Base-by-base conservation (phyloP, 2,329 filamentous ascomycete genomes). In the Lasiodiplodia gonubiensis region DNA sequence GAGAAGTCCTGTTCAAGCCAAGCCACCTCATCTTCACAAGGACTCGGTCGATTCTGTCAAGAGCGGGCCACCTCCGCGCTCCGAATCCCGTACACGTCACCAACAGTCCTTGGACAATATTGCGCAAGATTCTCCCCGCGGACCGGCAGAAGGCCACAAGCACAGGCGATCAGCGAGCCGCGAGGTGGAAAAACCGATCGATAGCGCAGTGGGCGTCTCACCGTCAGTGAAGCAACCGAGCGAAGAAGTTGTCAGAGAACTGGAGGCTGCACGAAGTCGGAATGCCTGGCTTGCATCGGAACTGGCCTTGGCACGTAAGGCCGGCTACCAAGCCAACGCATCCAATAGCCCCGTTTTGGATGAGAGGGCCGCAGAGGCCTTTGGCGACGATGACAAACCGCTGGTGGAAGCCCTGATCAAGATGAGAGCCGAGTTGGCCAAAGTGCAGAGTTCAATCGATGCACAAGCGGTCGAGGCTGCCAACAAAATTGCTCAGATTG, bases 251-350 rank as follows among this genome's bases (percentile, higher is more conserved):
- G 84, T 92, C 16, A 94, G 95, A 76, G 95, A 99, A 76, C 84
- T 99, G 2, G 94, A 99, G 76, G 85, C 89, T 10, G 86, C 90
- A 3, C 92, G 92, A 74, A 95, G 91, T 74, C 88, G 92, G 63
- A 98, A 97, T 79, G 94, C 94, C 0, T 99, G 95, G 95, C 97
- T 97, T 78, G 93, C 93, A 8, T 97, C 94, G 0, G 95, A 99
- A 79, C 84, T 99, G 54, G 93, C 97, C 68, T 83, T 99, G 70
- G 96, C 95, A 7, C 89, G 92, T 60, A 97, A 97, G 79, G 88
- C 92, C 49, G 95, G 95, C 5, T 99, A 98, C 74, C 86, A 88
- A 7, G 87, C 92, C 18, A 93, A 88, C 70, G 83, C 88, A 2
- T 88, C 89, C 1, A 86, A 88, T 30, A 92, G 88, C 74, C 89